Conservation (phyloP, 176 grass and related monocot genomes). For the Paspalum notatum region DNA sequence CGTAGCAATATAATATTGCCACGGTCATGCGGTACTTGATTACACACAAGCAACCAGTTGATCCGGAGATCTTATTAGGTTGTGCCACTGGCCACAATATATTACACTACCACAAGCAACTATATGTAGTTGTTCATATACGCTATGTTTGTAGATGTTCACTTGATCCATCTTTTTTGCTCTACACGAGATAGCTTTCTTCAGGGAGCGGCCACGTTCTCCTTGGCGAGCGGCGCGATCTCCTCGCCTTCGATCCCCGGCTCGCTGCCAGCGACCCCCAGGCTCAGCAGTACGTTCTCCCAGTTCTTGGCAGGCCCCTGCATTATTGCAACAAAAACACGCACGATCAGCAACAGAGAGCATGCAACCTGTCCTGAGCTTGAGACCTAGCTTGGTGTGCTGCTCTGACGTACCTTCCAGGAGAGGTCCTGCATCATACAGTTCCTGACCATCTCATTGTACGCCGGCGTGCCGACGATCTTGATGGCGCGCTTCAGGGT, state of each 20-base stretch:
- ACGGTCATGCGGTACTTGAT: background rate
- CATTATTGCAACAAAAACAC: background rate
- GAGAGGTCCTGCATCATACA: slow-evolving; percentile 95
- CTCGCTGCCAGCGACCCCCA: slow-evolving; percentile 62
- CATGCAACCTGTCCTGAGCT: too few relatives aligned
- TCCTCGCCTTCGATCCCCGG: slow-evolving; percentile 75
- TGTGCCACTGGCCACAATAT: slow-evolving; percentile 5
- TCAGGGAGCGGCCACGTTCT: slow-evolving; percentile 92
- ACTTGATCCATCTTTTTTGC: background rate
- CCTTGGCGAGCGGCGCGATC: slow-evolving; percentile 76
- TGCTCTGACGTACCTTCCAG: slow-evolving; percentile 73
- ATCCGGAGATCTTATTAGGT: background rate
- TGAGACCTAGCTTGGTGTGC: background rate
- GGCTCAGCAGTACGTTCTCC: slow-evolving; percentile 63
- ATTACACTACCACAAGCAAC: slow-evolving; percentile 33
- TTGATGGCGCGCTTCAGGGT: slow-evolving; percentile 71
- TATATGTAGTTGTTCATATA: slow-evolving; percentile 1
- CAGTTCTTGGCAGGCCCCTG: slow-evolving; percentile 87
- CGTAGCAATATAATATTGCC: slow-evolving; percentile 1
- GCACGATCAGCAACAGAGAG: background rate
- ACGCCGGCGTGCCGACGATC: slow-evolving; percentile 59
- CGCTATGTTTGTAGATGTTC: background rate
- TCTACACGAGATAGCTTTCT: background rate
- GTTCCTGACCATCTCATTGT: slow-evolving; percentile 77
- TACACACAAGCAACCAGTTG: slow-evolving; percentile 2